Percentiles rank a stretch among this genome's conserved stretches.
Conservation (phyloP, 2,329 filamentous ascomycete species). For the Xylariomycetidae sp. region DNA sequence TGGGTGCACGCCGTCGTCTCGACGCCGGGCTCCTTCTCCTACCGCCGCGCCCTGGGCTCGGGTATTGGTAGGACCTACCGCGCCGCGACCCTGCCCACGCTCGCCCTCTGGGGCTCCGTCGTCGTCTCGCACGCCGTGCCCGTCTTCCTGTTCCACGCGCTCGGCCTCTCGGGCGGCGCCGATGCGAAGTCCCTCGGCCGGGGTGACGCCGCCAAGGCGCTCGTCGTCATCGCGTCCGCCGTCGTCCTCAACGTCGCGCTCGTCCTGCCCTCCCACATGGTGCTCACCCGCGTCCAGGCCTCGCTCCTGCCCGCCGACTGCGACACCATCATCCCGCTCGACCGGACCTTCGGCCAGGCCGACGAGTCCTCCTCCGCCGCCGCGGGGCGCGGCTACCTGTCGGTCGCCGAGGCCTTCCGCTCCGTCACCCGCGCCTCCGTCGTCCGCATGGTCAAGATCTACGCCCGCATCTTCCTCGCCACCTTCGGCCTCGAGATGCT, state of each 20-base stretch:
- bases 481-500: constrained; percentile 39
- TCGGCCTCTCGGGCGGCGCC: too few species aligned
- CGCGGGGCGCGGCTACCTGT: constrained; percentile 60
- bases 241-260: constrained; percentile 50
- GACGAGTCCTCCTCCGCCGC: constrained; percentile 63
- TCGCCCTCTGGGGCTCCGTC: constrained; percentile 52
- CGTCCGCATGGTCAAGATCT: constrained; percentile 65
- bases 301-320: constrained; percentile 76
- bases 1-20: constrained; percentile 85
- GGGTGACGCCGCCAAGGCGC: too few species aligned
- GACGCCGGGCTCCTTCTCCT: constrained; percentile 53
- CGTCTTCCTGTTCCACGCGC: too few species aligned
- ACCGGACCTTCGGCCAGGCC: too few species aligned
- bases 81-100: constrained; percentile 62
- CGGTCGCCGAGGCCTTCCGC: constrained; percentile 69
- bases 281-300: constrained; percentile 76
- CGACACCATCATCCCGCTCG: constrained; percentile 79
- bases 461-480: constrained; percentile 62
- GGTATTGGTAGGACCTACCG: constrained; percentile 55
- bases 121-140: constrained; percentile 44
- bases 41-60: constrained; percentile 65
- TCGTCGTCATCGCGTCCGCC: constrained; percentile 22
- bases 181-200: too few species aligned
- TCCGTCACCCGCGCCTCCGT: constrained; percentile 68
- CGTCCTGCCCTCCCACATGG: constrained; percentile 67